These are phyloP conservation scores for Cruciata laevipes DNA, from an alignment of 257 asterid species.

Conservation along the genomic window DNA sequence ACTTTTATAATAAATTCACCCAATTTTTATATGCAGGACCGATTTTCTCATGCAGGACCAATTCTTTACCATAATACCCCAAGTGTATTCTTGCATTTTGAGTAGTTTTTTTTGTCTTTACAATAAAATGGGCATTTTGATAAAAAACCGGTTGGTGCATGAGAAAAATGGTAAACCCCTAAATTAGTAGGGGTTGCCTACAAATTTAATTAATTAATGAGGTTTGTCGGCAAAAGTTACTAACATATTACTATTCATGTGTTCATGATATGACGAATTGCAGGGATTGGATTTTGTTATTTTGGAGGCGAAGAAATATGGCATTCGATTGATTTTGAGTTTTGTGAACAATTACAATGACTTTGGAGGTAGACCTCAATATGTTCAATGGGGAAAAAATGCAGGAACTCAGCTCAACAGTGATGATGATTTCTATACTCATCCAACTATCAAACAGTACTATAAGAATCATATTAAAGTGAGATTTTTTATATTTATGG, in stretches of 20 bases:
- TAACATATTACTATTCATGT: background rate
- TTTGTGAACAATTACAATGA: constrained; percentile 60
- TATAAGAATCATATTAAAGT: constrained; percentile 69
- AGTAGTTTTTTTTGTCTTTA: too few relatives aligned
- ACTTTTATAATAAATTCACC: too few relatives aligned
- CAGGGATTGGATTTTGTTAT: constrained; percentile 63
- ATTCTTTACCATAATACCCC: too few relatives aligned
- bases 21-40: too few relatives aligned
- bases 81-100: too few relatives aligned
- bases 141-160: too few relatives aligned
- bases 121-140: too few relatives aligned
- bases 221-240: background rate
- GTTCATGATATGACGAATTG: background rate
- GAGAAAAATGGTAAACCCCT: too few relatives aligned
- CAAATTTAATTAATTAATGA: too few relatives aligned
- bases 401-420: constrained; percentile 35
- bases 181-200: too few relatives aligned
- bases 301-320: constrained; percentile 52
- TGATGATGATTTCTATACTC: constrained; percentile 74
- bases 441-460: constrained; percentile 43
- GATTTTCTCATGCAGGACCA: too few relatives aligned
- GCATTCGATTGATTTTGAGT: constrained; percentile 53
- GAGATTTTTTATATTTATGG: background rate
- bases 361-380: constrained; percentile 53
- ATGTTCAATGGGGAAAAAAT: constrained; percentile 51